phyloP scores from a whole-genome alignment of 176 grass and related monocot genomes.

The Stipa capillata region DNA sequence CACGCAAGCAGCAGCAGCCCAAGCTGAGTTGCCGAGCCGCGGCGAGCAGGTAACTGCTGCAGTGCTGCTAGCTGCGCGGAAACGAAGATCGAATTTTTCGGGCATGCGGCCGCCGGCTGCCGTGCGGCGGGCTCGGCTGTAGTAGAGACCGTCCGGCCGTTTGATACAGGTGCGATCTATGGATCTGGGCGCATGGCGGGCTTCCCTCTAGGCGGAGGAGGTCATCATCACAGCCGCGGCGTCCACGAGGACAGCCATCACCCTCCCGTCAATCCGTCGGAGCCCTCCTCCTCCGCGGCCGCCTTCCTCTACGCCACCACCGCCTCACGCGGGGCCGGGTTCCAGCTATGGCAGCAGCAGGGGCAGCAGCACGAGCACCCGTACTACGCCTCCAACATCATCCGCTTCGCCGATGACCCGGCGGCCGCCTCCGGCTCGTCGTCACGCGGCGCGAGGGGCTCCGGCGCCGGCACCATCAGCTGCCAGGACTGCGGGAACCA shows the following conservation, averaged over 20 bases:
- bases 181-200: conserved; percentile 81
- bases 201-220: conserved; percentile 75
- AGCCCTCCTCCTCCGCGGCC: conserved; percentile 6
- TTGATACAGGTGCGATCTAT: conserved; percentile 38
- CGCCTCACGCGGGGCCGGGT: conserved; percentile 37
- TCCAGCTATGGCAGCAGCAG: conserved; percentile 84
- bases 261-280: conserved; percentile 1
- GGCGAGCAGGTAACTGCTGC: neutral
- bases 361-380: conserved; percentile 43
- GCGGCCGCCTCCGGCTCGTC: conserved; percentile 11
- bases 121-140: neutral
- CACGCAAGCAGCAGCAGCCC: neutral
- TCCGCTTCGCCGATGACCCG: conserved; percentile 78
- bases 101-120: neutral
- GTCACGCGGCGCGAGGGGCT: conserved; percentile 9
- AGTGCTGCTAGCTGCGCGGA: too few species aligned
- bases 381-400: conserved; percentile 53
- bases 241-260: neutral
- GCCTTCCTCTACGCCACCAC: conserved; percentile 43
- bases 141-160: neutral
- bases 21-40: too few species aligned
- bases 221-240: conserved; percentile 21
- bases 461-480: conserved; percentile 32
- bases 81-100: neutral
- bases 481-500: conserved; percentile 99